These are phyloP conservation scores for Lichtheimia corymbifera DNA, from an alignment of 371 early-diverging fungal species.

Conservation along the genomic window DNA sequence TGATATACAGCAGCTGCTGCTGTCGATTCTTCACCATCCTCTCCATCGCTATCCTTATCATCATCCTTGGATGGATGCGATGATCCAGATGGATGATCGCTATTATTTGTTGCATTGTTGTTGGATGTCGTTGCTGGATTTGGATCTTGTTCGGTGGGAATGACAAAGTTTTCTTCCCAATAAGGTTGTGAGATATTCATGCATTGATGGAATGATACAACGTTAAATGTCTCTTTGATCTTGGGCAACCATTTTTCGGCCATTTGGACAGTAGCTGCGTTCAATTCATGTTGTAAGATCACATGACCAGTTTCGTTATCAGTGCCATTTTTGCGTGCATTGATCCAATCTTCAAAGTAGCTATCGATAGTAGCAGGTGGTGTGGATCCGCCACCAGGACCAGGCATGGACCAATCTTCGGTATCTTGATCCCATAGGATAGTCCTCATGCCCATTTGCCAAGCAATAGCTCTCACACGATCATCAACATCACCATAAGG, in stretches of 20 bases:
- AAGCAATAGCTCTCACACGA: conserved; percentile 55
- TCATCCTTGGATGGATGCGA: no score
- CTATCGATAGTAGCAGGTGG: conserved; percentile 34
- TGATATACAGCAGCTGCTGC: no score
- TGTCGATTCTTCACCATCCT: no score
- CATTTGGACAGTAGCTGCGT: conserved; percentile 45
- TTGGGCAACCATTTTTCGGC: conserved; percentile 49
- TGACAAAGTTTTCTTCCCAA: conserved; percentile 43
- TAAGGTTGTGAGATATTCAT: conserved; percentile 54
- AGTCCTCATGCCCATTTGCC: conserved; percentile 51
- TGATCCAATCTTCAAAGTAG: conserved; percentile 45
- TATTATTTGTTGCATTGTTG: no score
- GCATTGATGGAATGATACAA: conserved; percentile 49
- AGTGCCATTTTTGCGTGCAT: conserved; percentile 28
- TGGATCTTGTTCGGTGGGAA: conserved; percentile 23
- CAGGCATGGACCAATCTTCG: conserved; percentile 51
- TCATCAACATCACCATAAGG: conserved; percentile 59
- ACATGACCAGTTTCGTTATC: conserved; percentile 43
- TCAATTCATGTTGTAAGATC: conserved; percentile 45
- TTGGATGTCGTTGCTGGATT: no score
- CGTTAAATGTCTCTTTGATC: conserved; percentile 43
- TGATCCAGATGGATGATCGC: no score
- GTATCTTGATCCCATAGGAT: conserved; percentile 49
- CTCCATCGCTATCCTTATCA: no score
- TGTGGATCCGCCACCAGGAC: conserved; percentile 41